Conservation (phyloP, 441 rosid genomes). For the Lepidium campestre region DNA sequence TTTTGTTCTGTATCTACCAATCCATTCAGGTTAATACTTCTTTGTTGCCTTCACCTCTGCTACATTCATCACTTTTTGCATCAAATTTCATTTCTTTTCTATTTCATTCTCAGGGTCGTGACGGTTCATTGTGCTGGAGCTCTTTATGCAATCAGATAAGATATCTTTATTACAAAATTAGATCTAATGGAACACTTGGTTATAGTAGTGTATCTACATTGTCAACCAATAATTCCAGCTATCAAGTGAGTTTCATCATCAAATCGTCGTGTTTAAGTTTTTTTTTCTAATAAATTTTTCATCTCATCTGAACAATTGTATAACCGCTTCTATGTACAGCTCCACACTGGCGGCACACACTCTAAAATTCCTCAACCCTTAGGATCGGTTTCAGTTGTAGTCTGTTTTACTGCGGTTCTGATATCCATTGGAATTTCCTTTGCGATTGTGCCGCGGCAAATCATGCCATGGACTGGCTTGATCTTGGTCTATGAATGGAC, state of each 20-base stretch:
- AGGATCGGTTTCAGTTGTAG: conserved; percentile 57
- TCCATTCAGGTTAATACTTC: conserved; percentile 49
- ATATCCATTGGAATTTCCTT: conserved; percentile 59
- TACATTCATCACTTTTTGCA: background rate
- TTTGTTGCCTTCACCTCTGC: conserved; percentile 1
- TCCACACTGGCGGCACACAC: conserved; percentile 30
- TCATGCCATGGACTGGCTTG: conserved; percentile 97
- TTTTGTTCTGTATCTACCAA: conserved; percentile 52
- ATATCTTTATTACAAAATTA: conserved; percentile 53
- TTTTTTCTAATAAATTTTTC: background rate
- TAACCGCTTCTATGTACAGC: conserved; percentile 28
- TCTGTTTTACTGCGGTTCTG: conserved; percentile 45
- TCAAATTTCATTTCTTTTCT: background rate
- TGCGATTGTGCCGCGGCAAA: conserved; percentile 76
- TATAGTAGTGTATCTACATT: conserved; percentile 59
- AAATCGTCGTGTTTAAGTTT: background rate
- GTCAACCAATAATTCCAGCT: conserved; percentile 42
- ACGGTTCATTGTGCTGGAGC: conserved; percentile 49
- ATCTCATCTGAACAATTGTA: background rate
- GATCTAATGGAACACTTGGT: conserved; percentile 47
- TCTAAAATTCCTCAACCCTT: conserved; percentile 66
- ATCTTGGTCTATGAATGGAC: conserved; percentile 87
- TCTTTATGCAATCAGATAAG: conserved; percentile 62
- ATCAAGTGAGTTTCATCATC: conserved; percentile 42
- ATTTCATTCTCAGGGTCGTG: conserved; percentile 43